Evolutionary conservation across 805 yeast genomes (phyloP).

Genomic region (Wilhelminamyces savonicus): DNA sequence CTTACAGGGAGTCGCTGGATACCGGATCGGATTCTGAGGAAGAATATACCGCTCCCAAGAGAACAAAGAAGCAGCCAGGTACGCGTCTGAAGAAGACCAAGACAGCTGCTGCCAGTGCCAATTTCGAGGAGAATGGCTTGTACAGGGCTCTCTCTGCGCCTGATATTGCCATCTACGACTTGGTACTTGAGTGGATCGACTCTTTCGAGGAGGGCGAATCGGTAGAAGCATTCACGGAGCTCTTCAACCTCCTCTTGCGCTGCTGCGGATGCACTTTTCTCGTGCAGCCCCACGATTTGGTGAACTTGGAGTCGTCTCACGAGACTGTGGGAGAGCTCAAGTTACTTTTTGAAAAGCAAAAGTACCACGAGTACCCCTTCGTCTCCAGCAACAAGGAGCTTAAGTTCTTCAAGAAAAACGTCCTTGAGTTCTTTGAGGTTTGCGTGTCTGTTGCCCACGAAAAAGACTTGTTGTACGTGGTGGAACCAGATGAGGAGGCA

Average conservation of each 20-base stretch:
- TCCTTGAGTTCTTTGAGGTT: conserved; percentile 48
- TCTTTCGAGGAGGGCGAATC: conserved; percentile 16
- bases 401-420: conserved; percentile 46
- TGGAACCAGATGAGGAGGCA: conserved; percentile 5
- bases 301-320: conserved; percentile 59
- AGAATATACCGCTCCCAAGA: too few species aligned
- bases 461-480: conserved; percentile 49
- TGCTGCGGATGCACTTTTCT: conserved; percentile 66
- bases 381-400: conserved; percentile 42
- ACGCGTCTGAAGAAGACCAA: too few species aligned
- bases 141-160: conserved; percentile 24
- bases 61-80: too few species aligned
- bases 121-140: conserved; percentile 24
- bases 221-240: conserved; percentile 49
- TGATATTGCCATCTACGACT: conserved; percentile 23
- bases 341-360: conserved; percentile 52
- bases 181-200: conserved; percentile 36
- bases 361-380: conserved; percentile 65
- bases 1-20: too few species aligned
- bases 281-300: conserved; percentile 71
- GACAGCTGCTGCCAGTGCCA: conserved; percentile 8
- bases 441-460: conserved; percentile 52
- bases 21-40: too few species aligned
- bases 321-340: conserved; percentile 73
- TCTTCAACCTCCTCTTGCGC: conserved; percentile 65